Evolutionary conservation across 306 rosid genomes (phyloP), one percentile per base, ranked within the genome.

Genomic region (Psophocarpus tetragonolobus): DNA sequence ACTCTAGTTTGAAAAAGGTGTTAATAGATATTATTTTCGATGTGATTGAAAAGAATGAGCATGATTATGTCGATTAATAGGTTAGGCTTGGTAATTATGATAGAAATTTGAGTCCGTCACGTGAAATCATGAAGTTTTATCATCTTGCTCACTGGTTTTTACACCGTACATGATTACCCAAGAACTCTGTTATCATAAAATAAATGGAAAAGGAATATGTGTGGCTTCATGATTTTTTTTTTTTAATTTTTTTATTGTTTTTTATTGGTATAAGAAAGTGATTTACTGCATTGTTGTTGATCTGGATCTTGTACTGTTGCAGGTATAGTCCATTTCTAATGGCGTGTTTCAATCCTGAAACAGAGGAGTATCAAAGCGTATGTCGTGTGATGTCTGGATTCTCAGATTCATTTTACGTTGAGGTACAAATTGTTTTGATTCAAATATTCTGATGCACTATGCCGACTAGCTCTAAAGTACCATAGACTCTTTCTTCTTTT

Each of bases 381-480:
- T 94, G 98, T 80, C 97, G 97, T 8, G 98, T 94, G 81, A 94
- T 91, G 96, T 94, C 98, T 18, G 98, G 98, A 63, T 91, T 94
- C 84, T 79, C 97, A 20, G 97, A 94, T 85, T 82, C 92, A 41
- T 94, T 94, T 85, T 94, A 94, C 74, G 51, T 45, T 2, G 94
- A 91, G 97, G 98, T 90, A 88, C 65, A 45, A 27, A 12, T 61
- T 48, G 68, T 14, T 65, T 76, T 67, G 47, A 51, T 42, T 26
- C 77, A 68, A 33, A 17, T 80, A 18, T 63, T 71, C 13, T 78
- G n/a, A n/a, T n/a, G 27, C 17, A 60, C 33, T 18, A 41, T 58
- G 67, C 51, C 70, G 30, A 57, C 64, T 50, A 58, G 15, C 54
- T n/a, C 64, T 32, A 3, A 67, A 68, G 18, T 38, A 14, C 53